Conservation (phyloP, 257 asterid species). For the Rauvolfia tetraphylla region DNA sequence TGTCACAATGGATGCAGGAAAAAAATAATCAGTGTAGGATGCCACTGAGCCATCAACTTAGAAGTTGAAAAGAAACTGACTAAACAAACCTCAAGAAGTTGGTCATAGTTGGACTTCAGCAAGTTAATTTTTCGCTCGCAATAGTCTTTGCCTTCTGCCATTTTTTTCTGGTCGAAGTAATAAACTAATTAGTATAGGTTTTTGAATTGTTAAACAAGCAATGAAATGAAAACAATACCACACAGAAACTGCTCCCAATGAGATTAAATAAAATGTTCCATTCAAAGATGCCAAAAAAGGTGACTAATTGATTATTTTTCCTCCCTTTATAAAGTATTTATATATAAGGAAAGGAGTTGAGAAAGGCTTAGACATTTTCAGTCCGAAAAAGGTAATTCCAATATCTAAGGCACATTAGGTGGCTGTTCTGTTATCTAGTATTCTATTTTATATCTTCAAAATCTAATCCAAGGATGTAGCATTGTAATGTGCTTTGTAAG, state of each 20-base stretch:
- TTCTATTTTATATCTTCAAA: neutral
- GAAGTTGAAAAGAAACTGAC: neutral
- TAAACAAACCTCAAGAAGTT: slow-evolving; percentile 77
- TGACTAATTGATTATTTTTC: neutral
- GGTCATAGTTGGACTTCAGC: slow-evolving; percentile 93
- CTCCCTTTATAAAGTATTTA: neutral
- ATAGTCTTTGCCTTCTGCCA: slow-evolving; percentile 89
- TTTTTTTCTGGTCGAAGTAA: slow-evolving; percentile 59
- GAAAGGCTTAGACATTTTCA: neutral
- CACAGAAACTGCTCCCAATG: neutral
- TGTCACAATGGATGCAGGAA: neutral
- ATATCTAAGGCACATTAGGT: neutral
- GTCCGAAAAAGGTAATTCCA: neutral
- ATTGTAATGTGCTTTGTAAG: neutral
- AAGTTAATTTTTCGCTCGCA: slow-evolving; percentile 81
- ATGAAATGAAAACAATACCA: neutral
- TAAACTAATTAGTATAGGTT: slow-evolving; percentile 12
- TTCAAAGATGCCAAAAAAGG: slow-evolving; percentile 4
- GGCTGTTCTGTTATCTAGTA: neutral
- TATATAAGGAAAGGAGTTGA: neutral
- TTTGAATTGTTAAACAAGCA: neutral
- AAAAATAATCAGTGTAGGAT: neutral
- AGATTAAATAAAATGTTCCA: neutral
- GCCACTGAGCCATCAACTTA: neutral
- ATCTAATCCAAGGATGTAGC: neutral